Evolutionary conservation across 306 rosid species (phyloP), one percentile per base, ranked within the genome.

Genomic region (Hippophae tibetana): DNA sequence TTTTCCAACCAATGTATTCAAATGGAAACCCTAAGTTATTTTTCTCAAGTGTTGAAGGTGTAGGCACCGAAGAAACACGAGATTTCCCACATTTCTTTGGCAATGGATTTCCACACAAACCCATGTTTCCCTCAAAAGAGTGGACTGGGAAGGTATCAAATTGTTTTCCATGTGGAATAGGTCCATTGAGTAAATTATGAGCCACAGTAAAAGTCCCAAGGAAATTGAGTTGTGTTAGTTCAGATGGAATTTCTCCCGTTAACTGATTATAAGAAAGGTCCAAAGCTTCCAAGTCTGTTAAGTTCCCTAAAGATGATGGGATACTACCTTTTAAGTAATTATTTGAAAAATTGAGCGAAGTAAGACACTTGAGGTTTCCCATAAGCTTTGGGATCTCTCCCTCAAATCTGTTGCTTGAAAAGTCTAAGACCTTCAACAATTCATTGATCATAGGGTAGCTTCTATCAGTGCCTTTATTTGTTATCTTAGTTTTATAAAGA

Each of bases 231-330:
- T 13, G 6, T 0, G 60, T 12, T 23, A 67, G 31, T 11, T 52
- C 5, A 23, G 10, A 9, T 1, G 72, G 66, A 18, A 68, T 45
- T 3, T 6, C 52, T 60, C 72, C 61, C 7, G 61, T 60, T 41
- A 68, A 58, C 38, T 68, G 50, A 49, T 68, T 60, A 6, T 47
- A 43, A 23, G 73, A 68, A 47, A 68, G 67, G 46, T 60, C 72
- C 10, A 67, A 44, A 0, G 65, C 11, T 27, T 58, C 72, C 2
- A 67, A 63, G 5, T 2, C 27, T 9, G 46, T 9, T 12, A 58
- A 23, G 7, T 52, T 51, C 6, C 41, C 53, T 25, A 67, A 9
- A 5, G 72, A 67, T 0, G 60, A 42, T 7, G 65, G 72, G 26
- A 67, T 58, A 1, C 5, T 13, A 12, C 65, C 65, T 7, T n/a